A percentile compares a stretch with the other conserved stretches of the same genome.
phyloP scores from a whole-genome alignment of 2,329 filamentous ascomycete genomes.

The Diaporthe citrichinensis region DNA sequence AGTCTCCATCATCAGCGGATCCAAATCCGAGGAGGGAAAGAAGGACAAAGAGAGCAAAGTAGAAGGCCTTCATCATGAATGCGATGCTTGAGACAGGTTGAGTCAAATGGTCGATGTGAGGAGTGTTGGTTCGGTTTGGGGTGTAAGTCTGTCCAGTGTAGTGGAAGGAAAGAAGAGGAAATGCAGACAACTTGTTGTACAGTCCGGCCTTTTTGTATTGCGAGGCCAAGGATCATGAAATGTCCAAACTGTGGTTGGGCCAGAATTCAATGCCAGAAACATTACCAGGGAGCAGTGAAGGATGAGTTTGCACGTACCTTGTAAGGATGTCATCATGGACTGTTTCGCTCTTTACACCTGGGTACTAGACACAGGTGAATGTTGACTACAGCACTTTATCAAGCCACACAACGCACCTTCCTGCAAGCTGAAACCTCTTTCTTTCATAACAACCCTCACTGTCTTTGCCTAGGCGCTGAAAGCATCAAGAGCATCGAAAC shows the following conservation, averaged over 20 bases:
- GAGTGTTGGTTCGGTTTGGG: background rate
- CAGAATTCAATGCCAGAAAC: background rate
- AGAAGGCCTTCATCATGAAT: background rate
- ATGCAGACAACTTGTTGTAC: background rate
- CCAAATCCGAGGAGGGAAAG: background rate
- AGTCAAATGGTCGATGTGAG: background rate
- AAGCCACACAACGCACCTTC: background rate
- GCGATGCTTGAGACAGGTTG: background rate
- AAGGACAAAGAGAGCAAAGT: background rate
- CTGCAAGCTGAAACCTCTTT: background rate
- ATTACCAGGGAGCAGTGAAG: background rate
- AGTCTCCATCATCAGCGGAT: background rate
- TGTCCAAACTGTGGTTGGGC: background rate
- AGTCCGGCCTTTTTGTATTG: background rate
- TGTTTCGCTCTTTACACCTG: background rate
- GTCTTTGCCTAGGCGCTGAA: background rate
- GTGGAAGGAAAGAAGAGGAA: background rate
- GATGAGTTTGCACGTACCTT: background rate
- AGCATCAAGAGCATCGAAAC: background rate
- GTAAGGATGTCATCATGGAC: background rate
- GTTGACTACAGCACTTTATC: background rate
- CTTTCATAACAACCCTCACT: background rate
- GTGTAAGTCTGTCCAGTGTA: background rate
- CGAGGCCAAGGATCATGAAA: too few relatives aligned
- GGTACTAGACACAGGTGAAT: background rate